phyloP scores from a whole-genome alignment of 129 eudicot species.

The Flaveria robusta region DNA sequence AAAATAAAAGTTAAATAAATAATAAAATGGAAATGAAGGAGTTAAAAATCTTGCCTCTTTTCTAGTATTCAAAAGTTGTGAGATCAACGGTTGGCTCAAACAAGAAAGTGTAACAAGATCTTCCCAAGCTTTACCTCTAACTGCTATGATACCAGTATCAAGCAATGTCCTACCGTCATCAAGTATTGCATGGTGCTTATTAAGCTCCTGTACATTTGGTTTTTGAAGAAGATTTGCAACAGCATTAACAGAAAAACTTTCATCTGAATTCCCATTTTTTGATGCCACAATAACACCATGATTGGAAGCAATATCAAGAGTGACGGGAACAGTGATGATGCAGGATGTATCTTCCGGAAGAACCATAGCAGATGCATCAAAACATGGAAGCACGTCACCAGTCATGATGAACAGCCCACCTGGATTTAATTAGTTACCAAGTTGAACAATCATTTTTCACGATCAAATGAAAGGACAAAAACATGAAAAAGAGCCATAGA shows the following conservation, averaged over 20 bases:
- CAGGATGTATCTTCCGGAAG: constrained; percentile 86
- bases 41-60: constrained; percentile 66
- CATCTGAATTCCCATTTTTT: constrained; percentile 41
- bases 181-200: constrained; percentile 61
- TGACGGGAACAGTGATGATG: constrained; percentile 89
- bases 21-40: constrained; percentile 6
- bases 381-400: constrained; percentile 98
- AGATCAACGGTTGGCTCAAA: constrained; percentile 71
- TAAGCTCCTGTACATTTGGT: constrained; percentile 77
- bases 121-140: constrained; percentile 89
- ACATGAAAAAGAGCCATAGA: neutral
- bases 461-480: neutral
- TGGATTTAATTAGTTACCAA: constrained; percentile 28
- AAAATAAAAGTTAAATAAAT: neutral
- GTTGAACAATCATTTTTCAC: constrained; percentile 3
- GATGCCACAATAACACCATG: constrained; percentile 98
- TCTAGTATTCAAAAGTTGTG: constrained; percentile 61
- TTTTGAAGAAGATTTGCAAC: constrained; percentile 93
- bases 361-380: constrained; percentile 87
- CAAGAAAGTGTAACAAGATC: constrained; percentile 78
- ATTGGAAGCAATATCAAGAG: constrained; percentile 93
- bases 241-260: constrained; percentile 41
- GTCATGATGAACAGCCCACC: constrained; percentile 98
- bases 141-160: constrained; percentile 92
- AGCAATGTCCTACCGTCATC: constrained; percentile 94